phyloP scores from a whole-genome alignment of 768 basidiomycete species.

The Favolaschia claudopus region DNA sequence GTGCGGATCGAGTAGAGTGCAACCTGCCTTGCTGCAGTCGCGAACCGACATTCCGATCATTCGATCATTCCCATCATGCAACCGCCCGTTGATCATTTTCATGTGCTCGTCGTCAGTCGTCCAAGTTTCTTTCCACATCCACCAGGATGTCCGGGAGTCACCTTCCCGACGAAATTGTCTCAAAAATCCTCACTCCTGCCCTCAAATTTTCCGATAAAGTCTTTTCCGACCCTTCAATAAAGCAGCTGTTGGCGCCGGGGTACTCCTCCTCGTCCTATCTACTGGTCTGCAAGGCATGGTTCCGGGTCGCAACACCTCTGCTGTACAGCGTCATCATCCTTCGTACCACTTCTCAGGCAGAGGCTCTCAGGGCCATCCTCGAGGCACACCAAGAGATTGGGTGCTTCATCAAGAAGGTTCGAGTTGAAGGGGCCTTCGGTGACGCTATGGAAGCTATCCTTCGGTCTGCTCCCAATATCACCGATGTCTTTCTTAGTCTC shows the following conservation, averaged over 20 bases:
- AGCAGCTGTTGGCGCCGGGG: background rate
- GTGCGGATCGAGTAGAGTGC: too few relatives aligned
- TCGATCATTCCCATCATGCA: too few relatives aligned
- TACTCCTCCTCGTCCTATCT: conserved; percentile 14
- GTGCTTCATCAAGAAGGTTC: conserved; percentile 17
- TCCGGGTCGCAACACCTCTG: conserved; percentile 14
- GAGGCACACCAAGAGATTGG: background rate
- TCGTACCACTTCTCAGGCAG: background rate
- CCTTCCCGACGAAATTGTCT: conserved; percentile 9
- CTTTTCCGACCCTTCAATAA: background rate
- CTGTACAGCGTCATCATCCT: conserved; percentile 13
- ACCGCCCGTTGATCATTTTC: too few relatives aligned
- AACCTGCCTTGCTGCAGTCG: too few relatives aligned
- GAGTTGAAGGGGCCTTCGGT: conserved; percentile 20
- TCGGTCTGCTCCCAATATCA: conserved; percentile 7
- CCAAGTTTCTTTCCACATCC: too few relatives aligned
- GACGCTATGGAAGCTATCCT: conserved; percentile 9
- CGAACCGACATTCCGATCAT: too few relatives aligned
- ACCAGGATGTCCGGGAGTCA: too few relatives aligned
- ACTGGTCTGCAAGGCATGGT: conserved; percentile 14
- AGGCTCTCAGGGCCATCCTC: background rate
- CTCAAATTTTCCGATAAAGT: conserved; percentile 11
- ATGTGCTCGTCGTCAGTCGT: too few relatives aligned
- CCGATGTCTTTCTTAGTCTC: conserved; percentile 10
- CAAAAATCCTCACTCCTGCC: conserved; percentile 5